Conservation (phyloP, 495 filamentous ascomycete genomes). For the Xylaria nigripes region DNA sequence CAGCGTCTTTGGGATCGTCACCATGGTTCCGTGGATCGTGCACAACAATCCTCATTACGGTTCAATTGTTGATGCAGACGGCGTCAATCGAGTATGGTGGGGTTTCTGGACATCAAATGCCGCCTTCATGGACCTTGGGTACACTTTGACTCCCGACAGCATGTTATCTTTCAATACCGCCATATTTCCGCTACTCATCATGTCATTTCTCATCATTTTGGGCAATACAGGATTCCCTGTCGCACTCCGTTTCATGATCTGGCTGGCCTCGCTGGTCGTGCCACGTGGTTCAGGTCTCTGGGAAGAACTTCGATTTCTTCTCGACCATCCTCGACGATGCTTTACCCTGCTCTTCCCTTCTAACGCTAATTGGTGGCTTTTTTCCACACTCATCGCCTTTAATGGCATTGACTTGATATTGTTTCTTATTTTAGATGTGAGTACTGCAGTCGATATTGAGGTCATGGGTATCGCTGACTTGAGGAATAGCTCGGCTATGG, state of each 20-base stretch:
- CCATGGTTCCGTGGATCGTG: slow-evolving; percentile 73
- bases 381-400: slow-evolving; percentile 70
- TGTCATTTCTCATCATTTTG: slow-evolving; percentile 76
- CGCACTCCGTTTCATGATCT: slow-evolving; percentile 86
- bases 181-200: slow-evolving; percentile 62
- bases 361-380: slow-evolving; percentile 92
- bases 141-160: slow-evolving; percentile 82
- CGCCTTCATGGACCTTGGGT: slow-evolving; percentile 83
- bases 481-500: slow-evolving; percentile 55
- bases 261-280: slow-evolving; percentile 54
- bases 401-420: slow-evolving; percentile 81
- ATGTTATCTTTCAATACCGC: slow-evolving; percentile 81
- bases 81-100: slow-evolving; percentile 75
- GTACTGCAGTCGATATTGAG: slow-evolving; percentile 20
- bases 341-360: slow-evolving; percentile 89
- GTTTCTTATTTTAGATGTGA: slow-evolving; percentile 81
- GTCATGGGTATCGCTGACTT: slow-evolving; percentile 12
- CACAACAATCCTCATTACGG: slow-evolving; percentile 48
- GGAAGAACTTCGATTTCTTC: slow-evolving; percentile 81
- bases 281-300: slow-evolving; percentile 58
- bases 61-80: slow-evolving; percentile 49
- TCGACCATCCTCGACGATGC: slow-evolving; percentile 90
- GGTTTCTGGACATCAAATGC: slow-evolving; percentile 78
- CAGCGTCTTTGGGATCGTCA: slow-evolving; percentile 62
- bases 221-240: slow-evolving; percentile 94